phyloP scores from a whole-genome alignment of 352 stramenopile genomes.

The Globisporangium cylindrosporum region DNA sequence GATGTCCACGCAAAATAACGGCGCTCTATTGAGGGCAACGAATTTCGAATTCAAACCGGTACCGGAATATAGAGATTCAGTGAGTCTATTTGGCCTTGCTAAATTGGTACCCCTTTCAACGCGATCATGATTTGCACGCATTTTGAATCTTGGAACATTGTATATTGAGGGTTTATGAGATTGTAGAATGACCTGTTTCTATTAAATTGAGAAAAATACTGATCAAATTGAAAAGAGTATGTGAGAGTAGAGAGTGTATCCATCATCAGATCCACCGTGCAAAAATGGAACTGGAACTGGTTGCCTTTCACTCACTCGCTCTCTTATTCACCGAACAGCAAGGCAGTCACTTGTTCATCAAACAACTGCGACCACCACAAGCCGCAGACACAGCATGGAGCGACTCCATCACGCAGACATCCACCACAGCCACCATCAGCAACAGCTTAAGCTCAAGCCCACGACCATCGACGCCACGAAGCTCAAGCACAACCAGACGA shows the following conservation, averaged over 20 bases:
- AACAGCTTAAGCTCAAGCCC: not conserved
- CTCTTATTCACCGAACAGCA: not conserved
- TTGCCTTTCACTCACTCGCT: not conserved
- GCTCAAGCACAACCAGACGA: constrained; percentile 4
- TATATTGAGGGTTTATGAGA: not conserved
- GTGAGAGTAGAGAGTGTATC: not conserved
- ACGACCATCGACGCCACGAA: not conserved
- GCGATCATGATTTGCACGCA: not conserved
- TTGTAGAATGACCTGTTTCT: not conserved
- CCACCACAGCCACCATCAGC: not conserved
- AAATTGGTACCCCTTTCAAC: constrained; percentile 3
- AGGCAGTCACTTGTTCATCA: not conserved
- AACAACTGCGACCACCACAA: not conserved
- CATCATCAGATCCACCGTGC: constrained; percentile 6
- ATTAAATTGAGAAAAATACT: not conserved
- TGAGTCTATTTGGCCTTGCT: constrained; percentile 3
- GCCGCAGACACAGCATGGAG: not conserved
- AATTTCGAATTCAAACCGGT: not conserved
- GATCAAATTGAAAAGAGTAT: constrained; percentile 6
- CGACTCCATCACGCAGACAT: constrained; percentile 4
- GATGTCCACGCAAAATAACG: constrained; percentile 1
- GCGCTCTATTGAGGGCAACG: not conserved
- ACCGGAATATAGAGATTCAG: not conserved
- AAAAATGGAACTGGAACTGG: constrained; percentile 8
- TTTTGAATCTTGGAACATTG: not conserved